Evolutionary conservation across 2,329 filamentous ascomycete species (phyloP), one percentile per base, ranked within the genome.

Genomic region (Paraphoma chrysanthemicola): DNA sequence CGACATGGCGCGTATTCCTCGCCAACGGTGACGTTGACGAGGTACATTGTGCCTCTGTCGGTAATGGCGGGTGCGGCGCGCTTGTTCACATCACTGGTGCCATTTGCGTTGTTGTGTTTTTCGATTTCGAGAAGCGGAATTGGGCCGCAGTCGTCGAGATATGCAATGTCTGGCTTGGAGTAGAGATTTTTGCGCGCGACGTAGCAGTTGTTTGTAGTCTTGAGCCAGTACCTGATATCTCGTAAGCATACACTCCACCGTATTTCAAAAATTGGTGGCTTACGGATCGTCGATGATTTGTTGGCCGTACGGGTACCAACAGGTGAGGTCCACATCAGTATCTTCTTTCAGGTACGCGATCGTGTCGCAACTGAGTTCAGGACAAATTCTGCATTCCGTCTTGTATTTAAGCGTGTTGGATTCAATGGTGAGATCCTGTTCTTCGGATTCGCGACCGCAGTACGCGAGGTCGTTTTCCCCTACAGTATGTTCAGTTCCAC

Each of bases 201-300:
- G 51, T 72, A 74, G 58, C 70, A 74, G 48, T 72, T 72, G 52
- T 71, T 68, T 18, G 67, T 69, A 28, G 71, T 74, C 38, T 72
- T 74, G 14, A 68, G 18, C 66, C 66, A 70, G 51, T 67, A 68
- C 6, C 68, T 72, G 23, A 42, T 6, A 42, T 12, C 4, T 33
- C 30, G 17, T 39, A 11, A 23, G 23, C 23, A 23, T 3, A 2
- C 3, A 5, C 3, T 3, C 5, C 23, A 23, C 23, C 23, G 3
- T 23, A 5, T 5, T 5, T 5, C 5, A 23, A 5, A 2, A 23
- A 23, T 48, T 30, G 44, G 43, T 23, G 9, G 29, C 64, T 59
- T 58, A 72, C 64, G 66, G 63, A 42, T 72, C 67, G 17, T 72
- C 67, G 30, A 72, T 71, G 28, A 74, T 64, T 16, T 61, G 17